Evolutionary conservation across 2,329 filamentous ascomycete species (phyloP), one percentile per base, ranked within the genome.

Genomic region (Aspergillus sp.): DNA sequence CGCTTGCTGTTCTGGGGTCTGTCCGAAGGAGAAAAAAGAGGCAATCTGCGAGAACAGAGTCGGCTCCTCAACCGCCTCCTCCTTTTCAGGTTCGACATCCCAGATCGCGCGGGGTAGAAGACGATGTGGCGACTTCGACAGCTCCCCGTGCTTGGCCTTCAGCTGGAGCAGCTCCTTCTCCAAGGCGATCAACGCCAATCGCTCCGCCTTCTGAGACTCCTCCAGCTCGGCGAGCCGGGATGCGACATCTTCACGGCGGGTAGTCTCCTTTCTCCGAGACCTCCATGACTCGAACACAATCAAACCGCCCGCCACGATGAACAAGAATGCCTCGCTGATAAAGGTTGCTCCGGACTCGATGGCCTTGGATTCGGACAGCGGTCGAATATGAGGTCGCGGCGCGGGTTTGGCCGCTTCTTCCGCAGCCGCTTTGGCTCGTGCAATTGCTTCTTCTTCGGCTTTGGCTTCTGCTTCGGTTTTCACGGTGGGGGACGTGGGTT

Each of bases 291-390:
- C 85, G 49, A 83, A 83, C 0, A 88, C 67, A 42, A 88, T 83
- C 54, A 88, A 69, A 0, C 80, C 74, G 5, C 82, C 84, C 1
- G 82, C 86, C 11, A 88, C 86, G 3, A 78, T 61, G 60, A 88
- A 88, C 36, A 88, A 76, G 64, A 88, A 88, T 0, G 81, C 72
- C 63, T 88, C 85, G 29, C 83, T 83, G 45, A 86, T 85, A 62
- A 88, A 88, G 57, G 85, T 88, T 3, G 85, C 86, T 3, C 85
- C 86, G 34, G 81, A 80, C 64, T 88, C 85, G 50, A 88, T 88
- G 0, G 85, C 85, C 61, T 87, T 86, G 11, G 81, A 78, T 65
- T 88, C 86, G 2, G 82, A 83, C 10, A 88, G 73, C 6, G 85
- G 85, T 42, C 85, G 75, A 51, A 88, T 87, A 31, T 79, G 78